Base-by-base conservation (phyloP, 148 eudicot species). In the Vaccinium corymbosum region DNA sequence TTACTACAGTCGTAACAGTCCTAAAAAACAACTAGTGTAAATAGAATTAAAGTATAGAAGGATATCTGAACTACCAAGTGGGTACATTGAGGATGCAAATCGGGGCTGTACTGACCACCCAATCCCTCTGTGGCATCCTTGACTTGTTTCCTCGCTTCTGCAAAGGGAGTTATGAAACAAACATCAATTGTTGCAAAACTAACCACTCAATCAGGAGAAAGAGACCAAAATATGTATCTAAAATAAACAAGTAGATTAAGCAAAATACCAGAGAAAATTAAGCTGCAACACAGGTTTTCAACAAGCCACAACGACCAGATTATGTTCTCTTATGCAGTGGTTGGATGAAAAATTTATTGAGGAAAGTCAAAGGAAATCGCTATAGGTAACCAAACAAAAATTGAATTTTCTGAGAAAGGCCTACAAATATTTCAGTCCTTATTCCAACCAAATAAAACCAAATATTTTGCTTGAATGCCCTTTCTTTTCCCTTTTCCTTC, bases 41-140 rank as follows among this genome's bases (percentile, higher is more conserved):
- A n/a, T 52, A 17, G 22, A 64, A 20, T 38, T 10, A 38, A 64
- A 81, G 46, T 29, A 4, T 5, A 72, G 55, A 88, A 93, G 98
- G 98, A 93, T 93, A 93, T 93, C 88, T 95, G 94, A 83, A 92
- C 97, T 53, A 94, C 91, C 91, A 96, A 93, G 89, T 96, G 98
- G 72, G 98, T 96, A 88, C 98, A 96, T 13, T 89, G 86, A 59
- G 94, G 92, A 84, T 94, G 93, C 83, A 96, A 88, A 91, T 84
- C 88, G 57, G 98, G 90, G 84, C 94, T 93, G 76, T 94, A 96
- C 78, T 55, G 85, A 46, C 98, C 98, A 66, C 94, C 98, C 84
- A 96, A 90, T 89, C 91, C 91, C 84, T 90, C 89, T 29, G 98
- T 94, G 52, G 89, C 92, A 88, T 93, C 95, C 91, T 83, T 90